Evolutionary conservation across 2,329 filamentous ascomycete species (phyloP).

Genomic region (Lachnellula hyalina): DNA sequence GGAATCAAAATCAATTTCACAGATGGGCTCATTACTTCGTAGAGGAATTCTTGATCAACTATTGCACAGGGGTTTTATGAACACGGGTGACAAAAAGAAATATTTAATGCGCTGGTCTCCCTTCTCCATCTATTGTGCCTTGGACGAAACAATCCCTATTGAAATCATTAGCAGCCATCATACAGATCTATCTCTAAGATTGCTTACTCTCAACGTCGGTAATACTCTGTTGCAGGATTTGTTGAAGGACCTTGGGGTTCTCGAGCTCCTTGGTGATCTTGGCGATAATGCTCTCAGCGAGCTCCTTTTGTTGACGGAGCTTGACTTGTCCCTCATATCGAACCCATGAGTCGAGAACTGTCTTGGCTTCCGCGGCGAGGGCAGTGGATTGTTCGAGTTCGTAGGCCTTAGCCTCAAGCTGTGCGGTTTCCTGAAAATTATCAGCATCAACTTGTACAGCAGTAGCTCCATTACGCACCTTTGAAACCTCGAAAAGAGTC

Average conservation of each 20-base stretch:
- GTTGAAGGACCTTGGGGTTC: conserved; percentile 94
- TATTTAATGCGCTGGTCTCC: conserved; percentile 26
- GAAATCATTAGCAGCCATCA: conserved; percentile 31
- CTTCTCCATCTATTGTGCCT: conserved; percentile 53
- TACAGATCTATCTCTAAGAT: not conserved
- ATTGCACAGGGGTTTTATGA: conserved; percentile 57
- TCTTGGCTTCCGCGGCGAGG: conserved; percentile 87
- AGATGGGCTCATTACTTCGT: not conserved
- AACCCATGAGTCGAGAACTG: conserved; percentile 96
- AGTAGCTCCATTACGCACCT: conserved; percentile 53
- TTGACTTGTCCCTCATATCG: conserved; percentile 98
- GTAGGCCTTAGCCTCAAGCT: conserved; percentile 91
- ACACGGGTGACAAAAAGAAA: conserved; percentile 51
- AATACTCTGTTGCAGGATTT: conserved; percentile 96
- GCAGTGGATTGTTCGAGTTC: conserved; percentile 96
- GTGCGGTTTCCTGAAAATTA: conserved; percentile 67
- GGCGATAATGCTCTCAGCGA: conserved; percentile 86
- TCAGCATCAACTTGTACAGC: conserved; percentile 4
- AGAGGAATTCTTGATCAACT: conserved; percentile 36
- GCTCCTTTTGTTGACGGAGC: conserved; percentile 95
- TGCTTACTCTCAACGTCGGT: conserved; percentile 88
- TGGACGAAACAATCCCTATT: conserved; percentile 57
- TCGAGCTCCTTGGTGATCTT: conserved; percentile 99
- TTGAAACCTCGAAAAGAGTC: conserved; percentile 93
- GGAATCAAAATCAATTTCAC: not conserved